Evolutionary conservation across 1,284 basidiomycete species (phyloP).

Genomic region (Rhodotorula sp.): DNA sequence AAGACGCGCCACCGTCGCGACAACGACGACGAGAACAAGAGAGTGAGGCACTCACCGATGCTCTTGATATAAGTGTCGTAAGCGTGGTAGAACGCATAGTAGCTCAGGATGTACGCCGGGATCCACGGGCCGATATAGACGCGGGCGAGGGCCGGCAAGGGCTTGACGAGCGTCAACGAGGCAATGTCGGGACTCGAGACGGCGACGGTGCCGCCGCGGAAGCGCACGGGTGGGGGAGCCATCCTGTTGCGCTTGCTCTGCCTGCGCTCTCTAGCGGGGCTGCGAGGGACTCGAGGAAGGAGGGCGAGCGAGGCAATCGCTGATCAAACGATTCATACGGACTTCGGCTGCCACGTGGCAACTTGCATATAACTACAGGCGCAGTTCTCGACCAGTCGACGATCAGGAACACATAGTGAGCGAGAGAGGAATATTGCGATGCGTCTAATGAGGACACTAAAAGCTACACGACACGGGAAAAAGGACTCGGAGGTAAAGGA

Average conservation of each 20-base stretch:
- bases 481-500: neutral
- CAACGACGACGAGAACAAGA: neutral
- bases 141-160: conserved; percentile 71
- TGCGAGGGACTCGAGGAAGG: neutral
- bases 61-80: conserved; percentile 46
- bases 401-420: too few species aligned
- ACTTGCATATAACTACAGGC: neutral
- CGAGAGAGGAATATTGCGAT: too few species aligned
- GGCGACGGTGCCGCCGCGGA: conserved; percentile 51
- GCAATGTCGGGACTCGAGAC: conserved; percentile 85
- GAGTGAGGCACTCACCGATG: conserved; percentile 27
- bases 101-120: conserved; percentile 75
- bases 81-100: conserved; percentile 82
- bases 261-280: neutral
- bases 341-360: neutral
- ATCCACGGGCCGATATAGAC: conserved; percentile 72
- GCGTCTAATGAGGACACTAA: neutral
- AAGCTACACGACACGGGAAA: neutral
- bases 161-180: conserved; percentile 72
- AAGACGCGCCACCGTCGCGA: neutral
- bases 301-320: neutral
- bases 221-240: neutral
- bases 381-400: too few species aligned
- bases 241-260: neutral
- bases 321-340: too few species aligned